Base-by-base conservation (phyloP, 352 stramenopile species). In the Phytophthora litchii region DNA sequence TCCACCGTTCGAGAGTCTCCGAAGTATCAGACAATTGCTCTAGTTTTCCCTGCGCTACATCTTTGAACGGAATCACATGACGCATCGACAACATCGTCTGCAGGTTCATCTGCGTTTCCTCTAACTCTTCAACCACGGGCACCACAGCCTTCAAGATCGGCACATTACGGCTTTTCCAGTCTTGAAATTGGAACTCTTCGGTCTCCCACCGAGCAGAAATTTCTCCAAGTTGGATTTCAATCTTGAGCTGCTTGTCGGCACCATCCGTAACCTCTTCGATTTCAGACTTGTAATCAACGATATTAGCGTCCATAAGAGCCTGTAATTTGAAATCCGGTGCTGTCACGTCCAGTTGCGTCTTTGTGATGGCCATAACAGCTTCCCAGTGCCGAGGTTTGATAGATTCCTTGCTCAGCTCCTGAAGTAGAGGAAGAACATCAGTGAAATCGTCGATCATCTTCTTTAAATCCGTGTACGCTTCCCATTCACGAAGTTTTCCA, bases 371-470 rank as follows among this genome's bases (percentile, higher is more conserved):
- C 82, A 97, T 97, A 13, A 99, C 94, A 25, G 98, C 96, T 34
- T 98, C 89, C 97, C 97, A 99, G 60, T 99, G 97, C 9, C 97
- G 86, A 23, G 91, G 83, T 55, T 95, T 94, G 60, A 99, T 99
- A 9, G 91, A 98, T 42, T 97, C 86, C 52, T 99, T 99, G 29
- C 95, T 98, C 16, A 99, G 73, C 53, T 99, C 96, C 58, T 98
- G 89, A 1, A 99, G 66, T 4, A 99, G 67, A 10, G 97, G 97
- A 6, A 99, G 64, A 6, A 99, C 92, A 41, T 95, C 96, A 2
- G 97, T 97, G 51, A 99, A 99, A 60, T 99, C 96, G 58, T 99
- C 94, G 56, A 99, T 99, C 83, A 98, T 97, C 50, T 94, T 91
- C 63, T 97, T 98, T 1, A 99, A 67, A 44, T 98, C 91, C 1